A percentile compares a stretch with the other conserved stretches of the same genome.
Evolutionary conservation across 78 protist genomes (phyloP).

Genomic region (Dictyostelium purpureum): DNA sequence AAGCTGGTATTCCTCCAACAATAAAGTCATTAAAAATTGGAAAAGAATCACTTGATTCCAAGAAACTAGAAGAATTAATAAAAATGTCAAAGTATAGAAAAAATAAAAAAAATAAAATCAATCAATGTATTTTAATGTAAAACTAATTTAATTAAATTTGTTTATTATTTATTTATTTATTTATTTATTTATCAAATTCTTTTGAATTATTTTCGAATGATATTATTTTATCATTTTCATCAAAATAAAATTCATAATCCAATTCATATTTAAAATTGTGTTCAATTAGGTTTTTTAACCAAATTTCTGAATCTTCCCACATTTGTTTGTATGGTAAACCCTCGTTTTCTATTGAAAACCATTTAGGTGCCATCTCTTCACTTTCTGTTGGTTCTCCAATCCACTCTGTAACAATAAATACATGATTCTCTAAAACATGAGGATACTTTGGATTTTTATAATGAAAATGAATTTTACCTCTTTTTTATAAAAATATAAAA

Average conservation of each 20-base stretch:
- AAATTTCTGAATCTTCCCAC: constrained; percentile 74
- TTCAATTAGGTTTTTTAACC: constrained; percentile 1
- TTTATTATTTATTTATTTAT: too few species aligned
- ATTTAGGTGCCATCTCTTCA: constrained; percentile 79
- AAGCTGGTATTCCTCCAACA: too few species aligned
- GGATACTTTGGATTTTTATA: background rate
- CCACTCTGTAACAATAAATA: background rate
- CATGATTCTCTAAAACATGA: constrained; percentile 12
- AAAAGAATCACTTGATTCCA: too few species aligned
- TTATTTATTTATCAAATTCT: too few species aligned
- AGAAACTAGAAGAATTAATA: too few species aligned
- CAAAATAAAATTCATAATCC: constrained; percentile 2
- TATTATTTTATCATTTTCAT: background rate
- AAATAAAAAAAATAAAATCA: too few species aligned
- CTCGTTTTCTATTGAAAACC: constrained; percentile 28
- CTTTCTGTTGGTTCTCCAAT: constrained; percentile 43
- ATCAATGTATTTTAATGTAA: too few species aligned
- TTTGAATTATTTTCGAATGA: background rate
- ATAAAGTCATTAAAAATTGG: too few species aligned
- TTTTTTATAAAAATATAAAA: background rate
- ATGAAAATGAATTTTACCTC: background rate
- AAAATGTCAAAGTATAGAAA: too few species aligned
- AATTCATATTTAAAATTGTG: background rate
- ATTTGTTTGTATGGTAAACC: constrained; percentile 39
- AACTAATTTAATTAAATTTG: too few species aligned